Evolutionary conservation across 305 asterid species (phyloP).

Genomic region (Coffea humblotiana): DNA sequence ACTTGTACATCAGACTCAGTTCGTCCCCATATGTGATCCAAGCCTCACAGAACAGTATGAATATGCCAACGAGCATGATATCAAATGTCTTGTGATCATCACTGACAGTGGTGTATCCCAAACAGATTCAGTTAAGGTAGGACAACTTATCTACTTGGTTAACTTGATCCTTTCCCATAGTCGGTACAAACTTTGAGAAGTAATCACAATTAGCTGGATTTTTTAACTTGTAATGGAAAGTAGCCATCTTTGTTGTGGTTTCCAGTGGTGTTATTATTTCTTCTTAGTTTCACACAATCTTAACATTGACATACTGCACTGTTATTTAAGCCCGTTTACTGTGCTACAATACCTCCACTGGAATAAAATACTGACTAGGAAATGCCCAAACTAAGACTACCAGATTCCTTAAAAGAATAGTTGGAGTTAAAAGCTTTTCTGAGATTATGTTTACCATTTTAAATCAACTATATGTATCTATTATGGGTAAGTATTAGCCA

Average conservation of each 20-base stretch:
- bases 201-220: neutral
- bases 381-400: neutral
- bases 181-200: neutral
- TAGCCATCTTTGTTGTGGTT: neutral
- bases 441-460: neutral
- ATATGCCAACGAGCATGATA: slow-evolving; percentile 91
- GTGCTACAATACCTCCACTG: neutral
- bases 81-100: slow-evolving; percentile 88
- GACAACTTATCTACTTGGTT: slow-evolving; percentile 22
- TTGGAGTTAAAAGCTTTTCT: neutral
- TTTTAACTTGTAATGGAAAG: neutral
- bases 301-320: neutral
- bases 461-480: neutral
- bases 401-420: neutral
- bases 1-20: slow-evolving; percentile 67
- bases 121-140: slow-evolving; percentile 79
- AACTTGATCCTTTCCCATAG: neutral
- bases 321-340: neutral
- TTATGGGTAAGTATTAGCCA: neutral
- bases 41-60: slow-evolving; percentile 96
- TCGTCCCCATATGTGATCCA: slow-evolving; percentile 81
- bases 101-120: slow-evolving; percentile 83
- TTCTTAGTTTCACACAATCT: neutral
- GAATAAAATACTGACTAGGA: neutral
- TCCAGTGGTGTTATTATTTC: neutral